Percentiles rank a stretch among this genome's conserved stretches.
These are phyloP conservation scores for Citrus medica DNA, from an alignment of 345 rosid genomes.

Conservation along the genomic window DNA sequence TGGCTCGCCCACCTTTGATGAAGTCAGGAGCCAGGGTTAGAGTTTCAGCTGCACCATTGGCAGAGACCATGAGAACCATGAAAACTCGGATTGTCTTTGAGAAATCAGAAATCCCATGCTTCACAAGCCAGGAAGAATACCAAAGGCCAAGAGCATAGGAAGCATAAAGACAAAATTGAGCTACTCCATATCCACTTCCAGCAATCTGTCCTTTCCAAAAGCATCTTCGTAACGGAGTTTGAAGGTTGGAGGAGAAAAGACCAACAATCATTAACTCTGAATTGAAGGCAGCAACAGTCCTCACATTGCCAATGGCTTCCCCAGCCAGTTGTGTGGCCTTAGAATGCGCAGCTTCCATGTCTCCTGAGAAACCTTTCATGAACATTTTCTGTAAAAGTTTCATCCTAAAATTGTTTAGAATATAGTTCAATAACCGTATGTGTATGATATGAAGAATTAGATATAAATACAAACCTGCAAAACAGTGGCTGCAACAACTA, in stretches of 20 bases:
- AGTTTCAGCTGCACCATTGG: constrained; percentile 98
- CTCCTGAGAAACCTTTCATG: constrained; percentile 96
- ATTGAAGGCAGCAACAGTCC: constrained; percentile 97
- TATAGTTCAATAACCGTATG: not conserved
- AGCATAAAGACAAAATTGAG: constrained; percentile 90
- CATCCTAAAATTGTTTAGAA: not conserved
- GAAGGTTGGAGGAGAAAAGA: constrained; percentile 75
- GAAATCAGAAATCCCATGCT: constrained; percentile 96
- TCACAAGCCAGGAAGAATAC: constrained; percentile 99
- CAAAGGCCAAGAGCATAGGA: constrained; percentile 98
- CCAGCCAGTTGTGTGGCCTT: constrained; percentile 96
- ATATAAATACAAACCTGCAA: constrained; percentile 62
- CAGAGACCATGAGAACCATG: constrained; percentile 99
- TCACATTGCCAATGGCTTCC: constrained; percentile 92
- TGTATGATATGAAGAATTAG: not conserved
- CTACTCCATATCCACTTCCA: constrained; percentile 93
- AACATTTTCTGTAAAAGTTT: constrained; percentile 81
- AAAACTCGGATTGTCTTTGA: constrained; percentile 94
- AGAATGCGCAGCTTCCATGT: constrained; percentile 88
- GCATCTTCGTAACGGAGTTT: constrained; percentile 75
- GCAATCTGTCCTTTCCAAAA: constrained; percentile 99
- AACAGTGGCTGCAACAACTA: constrained; percentile 98
- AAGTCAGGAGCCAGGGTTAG: constrained; percentile 95
- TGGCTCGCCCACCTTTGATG: constrained; percentile 96
- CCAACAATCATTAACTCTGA: constrained; percentile 85